A percentile compares a stretch with the other conserved stretches of the same genome.
phyloP scores from a whole-genome alignment of 2,329 filamentous ascomycete genomes.

The Fusarium floridanum region DNA sequence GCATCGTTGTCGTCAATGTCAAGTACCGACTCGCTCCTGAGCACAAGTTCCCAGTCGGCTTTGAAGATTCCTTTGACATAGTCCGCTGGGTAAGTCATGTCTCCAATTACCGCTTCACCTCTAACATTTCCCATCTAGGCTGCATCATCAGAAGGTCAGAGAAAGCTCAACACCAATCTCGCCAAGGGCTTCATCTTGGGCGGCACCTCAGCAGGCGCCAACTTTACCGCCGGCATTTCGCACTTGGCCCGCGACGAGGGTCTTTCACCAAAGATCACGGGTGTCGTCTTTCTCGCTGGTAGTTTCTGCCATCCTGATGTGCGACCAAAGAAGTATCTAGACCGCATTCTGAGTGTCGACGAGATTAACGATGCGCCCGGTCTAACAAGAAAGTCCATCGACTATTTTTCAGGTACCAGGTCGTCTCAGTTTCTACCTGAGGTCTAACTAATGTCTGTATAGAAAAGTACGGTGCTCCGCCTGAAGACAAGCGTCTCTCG shows the following conservation, averaged over 20 bases:
- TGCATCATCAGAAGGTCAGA: conserved; percentile 36
- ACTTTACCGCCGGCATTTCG: conserved; percentile 61
- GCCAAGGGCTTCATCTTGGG: conserved; percentile 62
- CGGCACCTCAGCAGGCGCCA: conserved; percentile 65
- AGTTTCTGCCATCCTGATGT: conserved; percentile 56
- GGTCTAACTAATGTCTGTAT: neutral
- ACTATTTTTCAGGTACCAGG: conserved; percentile 48
- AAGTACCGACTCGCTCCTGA: conserved; percentile 66
- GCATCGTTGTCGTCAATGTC: conserved; percentile 58
- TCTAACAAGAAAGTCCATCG: conserved; percentile 53
- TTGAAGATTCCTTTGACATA: conserved; percentile 61
- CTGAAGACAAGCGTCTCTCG: conserved; percentile 55
- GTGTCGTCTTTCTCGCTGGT: conserved; percentile 60
- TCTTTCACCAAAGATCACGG: conserved; percentile 58
- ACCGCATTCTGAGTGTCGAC: conserved; percentile 51
- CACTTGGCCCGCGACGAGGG: conserved; percentile 55
- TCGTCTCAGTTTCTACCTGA: too few relatives aligned
- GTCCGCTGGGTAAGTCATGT: conserved; percentile 42
- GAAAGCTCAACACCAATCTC: conserved; percentile 56
- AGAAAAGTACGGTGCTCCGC: conserved; percentile 46
- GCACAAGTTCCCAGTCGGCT: conserved; percentile 59
- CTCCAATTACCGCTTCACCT: neutral
- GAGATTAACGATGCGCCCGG: conserved; percentile 52
- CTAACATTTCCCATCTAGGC: conserved; percentile 14
- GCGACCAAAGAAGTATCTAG: conserved; percentile 54